Evolutionary conservation across 1,139 yeast genomes (phyloP).

Genomic region (Kodamaea arcana): DNA sequence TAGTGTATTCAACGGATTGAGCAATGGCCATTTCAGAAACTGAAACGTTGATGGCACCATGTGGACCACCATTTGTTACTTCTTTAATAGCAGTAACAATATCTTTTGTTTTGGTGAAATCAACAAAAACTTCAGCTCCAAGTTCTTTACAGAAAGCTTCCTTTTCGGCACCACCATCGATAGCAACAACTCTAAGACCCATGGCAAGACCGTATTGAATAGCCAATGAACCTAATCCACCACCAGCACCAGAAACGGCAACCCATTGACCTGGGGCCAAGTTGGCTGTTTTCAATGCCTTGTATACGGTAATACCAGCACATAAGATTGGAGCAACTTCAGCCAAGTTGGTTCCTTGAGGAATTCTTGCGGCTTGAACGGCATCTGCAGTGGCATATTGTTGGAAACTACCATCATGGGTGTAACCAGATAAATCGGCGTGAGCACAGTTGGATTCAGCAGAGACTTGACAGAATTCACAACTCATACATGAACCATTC

Average conservation of each 20-base stretch:
- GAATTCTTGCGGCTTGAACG: slow-evolving; percentile 35
- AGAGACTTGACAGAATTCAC: slow-evolving; percentile 68
- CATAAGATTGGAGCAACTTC: slow-evolving; percentile 46
- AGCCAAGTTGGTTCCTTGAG: slow-evolving; percentile 32
- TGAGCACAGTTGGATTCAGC: slow-evolving; percentile 66
- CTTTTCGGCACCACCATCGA: slow-evolving; percentile 73
- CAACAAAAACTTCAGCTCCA: slow-evolving; percentile 72
- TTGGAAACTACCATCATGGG: slow-evolving; percentile 81
- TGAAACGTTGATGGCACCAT: slow-evolving; percentile 76
- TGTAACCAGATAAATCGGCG: slow-evolving; percentile 73
- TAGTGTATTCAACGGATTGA: slow-evolving; percentile 64
- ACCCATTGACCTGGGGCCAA: slow-evolving; percentile 74
- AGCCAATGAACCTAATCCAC: slow-evolving; percentile 81
- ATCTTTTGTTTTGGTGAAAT: slow-evolving; percentile 46
- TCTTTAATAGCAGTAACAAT: slow-evolving; percentile 24
- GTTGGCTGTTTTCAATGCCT: slow-evolving; percentile 70
- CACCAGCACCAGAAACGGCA: slow-evolving; percentile 78
- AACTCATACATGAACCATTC: slow-evolving; percentile 68
- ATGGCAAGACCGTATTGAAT: slow-evolving; percentile 79
- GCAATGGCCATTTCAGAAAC: slow-evolving; percentile 71
- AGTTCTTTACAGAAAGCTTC: slow-evolving; percentile 47
- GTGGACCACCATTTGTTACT: slow-evolving; percentile 48
- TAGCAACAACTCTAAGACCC: slow-evolving; percentile 74
- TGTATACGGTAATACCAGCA: slow-evolving; percentile 83
- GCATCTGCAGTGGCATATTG: slow-evolving; percentile 68